A percentile compares a stretch with the other conserved stretches of the same genome.
Evolutionary conservation across 352 stramenopile species (phyloP).

Genomic region (Pythium guiyangense): DNA sequence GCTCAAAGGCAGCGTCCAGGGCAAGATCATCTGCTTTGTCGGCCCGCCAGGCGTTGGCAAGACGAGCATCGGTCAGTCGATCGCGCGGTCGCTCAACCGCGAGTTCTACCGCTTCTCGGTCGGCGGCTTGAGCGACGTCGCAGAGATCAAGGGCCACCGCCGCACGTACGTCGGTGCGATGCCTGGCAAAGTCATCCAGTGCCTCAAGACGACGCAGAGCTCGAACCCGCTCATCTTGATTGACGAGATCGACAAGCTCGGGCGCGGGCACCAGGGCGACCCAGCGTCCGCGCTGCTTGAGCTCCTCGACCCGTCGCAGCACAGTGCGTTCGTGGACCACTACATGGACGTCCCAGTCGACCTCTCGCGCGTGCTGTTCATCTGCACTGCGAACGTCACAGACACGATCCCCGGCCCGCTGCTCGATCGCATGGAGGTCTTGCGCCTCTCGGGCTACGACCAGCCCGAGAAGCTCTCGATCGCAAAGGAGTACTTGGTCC

Average conservation of each 20-base stretch:
- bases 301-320: constrained; percentile 96
- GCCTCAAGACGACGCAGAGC: constrained; percentile 95
- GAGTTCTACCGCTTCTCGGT: constrained; percentile 99
- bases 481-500: constrained; percentile 96
- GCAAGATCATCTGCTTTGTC: constrained; percentile 97
- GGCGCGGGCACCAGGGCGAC: constrained; percentile 89
- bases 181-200: constrained; percentile 99
- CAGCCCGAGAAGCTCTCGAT: constrained; percentile 98
- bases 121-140: constrained; percentile 95
- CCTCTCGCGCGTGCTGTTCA: constrained; percentile 95
- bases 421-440: constrained; percentile 99
- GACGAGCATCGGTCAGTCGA: constrained; percentile 95
- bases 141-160: constrained; percentile 98
- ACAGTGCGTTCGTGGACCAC: constrained; percentile 96
- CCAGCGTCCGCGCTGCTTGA: constrained; percentile 95
- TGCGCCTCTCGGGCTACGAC: constrained; percentile 95
- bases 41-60: constrained; percentile 93
- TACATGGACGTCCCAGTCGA: constrained; percentile 99
- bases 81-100: constrained; percentile 94
- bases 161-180: constrained; percentile 98
- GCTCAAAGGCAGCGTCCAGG: constrained; percentile 93
- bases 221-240: constrained; percentile 98
- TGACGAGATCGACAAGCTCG: constrained; percentile 94
- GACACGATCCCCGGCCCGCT: constrained; percentile 96
- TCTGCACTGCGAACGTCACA: constrained; percentile 96